Conservation (phyloP, 2,329 filamentous ascomycete genomes). For the Fusarium sp. region DNA sequence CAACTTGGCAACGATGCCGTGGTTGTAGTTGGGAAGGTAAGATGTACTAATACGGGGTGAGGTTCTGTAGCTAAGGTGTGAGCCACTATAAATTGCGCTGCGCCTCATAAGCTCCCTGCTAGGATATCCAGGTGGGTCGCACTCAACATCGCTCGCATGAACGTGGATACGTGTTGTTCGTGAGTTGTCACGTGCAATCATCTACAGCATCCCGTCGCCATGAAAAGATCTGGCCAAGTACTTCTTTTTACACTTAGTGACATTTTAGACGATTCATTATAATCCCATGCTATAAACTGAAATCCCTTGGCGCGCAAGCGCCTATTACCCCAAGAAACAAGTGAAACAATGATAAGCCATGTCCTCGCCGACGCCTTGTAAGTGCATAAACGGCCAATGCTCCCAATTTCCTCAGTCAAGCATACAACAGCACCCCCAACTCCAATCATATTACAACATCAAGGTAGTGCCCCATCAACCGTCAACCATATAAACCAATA, state of each 20-base stretch:
- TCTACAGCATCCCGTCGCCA: not conserved
- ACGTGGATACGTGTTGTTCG: slow-evolving; percentile 12
- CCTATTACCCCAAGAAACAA: slow-evolving; percentile 29
- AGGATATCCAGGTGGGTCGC: slow-evolving; percentile 17
- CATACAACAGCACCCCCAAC: slow-evolving; percentile 37
- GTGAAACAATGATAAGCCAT: slow-evolving; percentile 33
- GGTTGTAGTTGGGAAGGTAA: slow-evolving; percentile 32
- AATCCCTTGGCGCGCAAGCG: slow-evolving; percentile 35
- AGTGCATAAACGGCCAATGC: slow-evolving; percentile 44
- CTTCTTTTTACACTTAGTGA: slow-evolving; percentile 3
- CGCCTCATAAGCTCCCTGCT: slow-evolving; percentile 40
- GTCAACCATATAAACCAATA: slow-evolving; percentile 33
- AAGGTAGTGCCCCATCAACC: slow-evolving; percentile 30
- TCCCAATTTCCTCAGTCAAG: slow-evolving; percentile 37
- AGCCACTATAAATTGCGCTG: slow-evolving; percentile 40
- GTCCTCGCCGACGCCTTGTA: slow-evolving; percentile 41
- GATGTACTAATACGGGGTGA: slow-evolving; percentile 27
- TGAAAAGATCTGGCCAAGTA: not conserved
- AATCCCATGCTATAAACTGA: slow-evolving; percentile 37
- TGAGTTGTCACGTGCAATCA: slow-evolving; percentile 31
- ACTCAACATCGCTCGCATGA: slow-evolving; percentile 12
- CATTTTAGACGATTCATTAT: slow-evolving; percentile 41
- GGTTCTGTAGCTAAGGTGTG: slow-evolving; percentile 20
- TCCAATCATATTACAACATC: slow-evolving; percentile 43
- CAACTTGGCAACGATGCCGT: slow-evolving; percentile 37